Evolutionary conservation across 176 grass and related monocot genomes (phyloP).

Genomic region (Oryza meyeriana): DNA sequence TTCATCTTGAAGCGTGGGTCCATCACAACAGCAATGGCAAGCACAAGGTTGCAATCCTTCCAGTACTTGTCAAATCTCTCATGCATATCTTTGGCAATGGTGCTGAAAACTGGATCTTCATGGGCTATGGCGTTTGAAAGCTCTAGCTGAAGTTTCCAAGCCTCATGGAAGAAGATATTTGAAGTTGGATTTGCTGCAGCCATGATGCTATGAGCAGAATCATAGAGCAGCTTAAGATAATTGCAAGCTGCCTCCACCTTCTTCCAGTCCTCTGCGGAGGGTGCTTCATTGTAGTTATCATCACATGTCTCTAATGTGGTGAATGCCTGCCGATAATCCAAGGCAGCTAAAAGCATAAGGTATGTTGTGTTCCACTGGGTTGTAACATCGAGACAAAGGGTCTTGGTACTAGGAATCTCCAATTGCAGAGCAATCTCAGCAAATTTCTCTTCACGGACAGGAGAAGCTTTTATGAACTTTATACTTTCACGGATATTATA

Average conservation of each 20-base stretch:
- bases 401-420: conserved; percentile 68
- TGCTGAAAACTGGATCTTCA: conserved; percentile 58
- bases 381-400: conserved; percentile 78
- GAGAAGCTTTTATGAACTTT: conserved; percentile 87
- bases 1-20: conserved; percentile 97
- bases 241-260: conserved; percentile 69
- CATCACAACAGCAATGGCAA: conserved; percentile 85
- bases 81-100: conserved; percentile 85
- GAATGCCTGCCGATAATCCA: conserved; percentile 83
- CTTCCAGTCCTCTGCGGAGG: conserved; percentile 79
- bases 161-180: conserved; percentile 88
- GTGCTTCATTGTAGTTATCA: conserved; percentile 89
- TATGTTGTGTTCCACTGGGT: conserved; percentile 95
- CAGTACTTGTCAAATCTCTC: conserved; percentile 95
- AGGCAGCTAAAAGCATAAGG: conserved; percentile 80
- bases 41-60: conserved; percentile 88
- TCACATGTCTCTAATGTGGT: conserved; percentile 73
- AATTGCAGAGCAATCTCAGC: conserved; percentile 76
- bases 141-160: conserved; percentile 85
- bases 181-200: conserved; percentile 65
- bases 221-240: conserved; percentile 69
- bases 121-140: conserved; percentile 49
- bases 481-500: conserved; percentile 95
- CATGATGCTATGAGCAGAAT: conserved; percentile 73
- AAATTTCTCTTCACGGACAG: conserved; percentile 70